Base-by-base conservation (phyloP, 345 rosid genomes). In the Camelina sativa region DNA sequence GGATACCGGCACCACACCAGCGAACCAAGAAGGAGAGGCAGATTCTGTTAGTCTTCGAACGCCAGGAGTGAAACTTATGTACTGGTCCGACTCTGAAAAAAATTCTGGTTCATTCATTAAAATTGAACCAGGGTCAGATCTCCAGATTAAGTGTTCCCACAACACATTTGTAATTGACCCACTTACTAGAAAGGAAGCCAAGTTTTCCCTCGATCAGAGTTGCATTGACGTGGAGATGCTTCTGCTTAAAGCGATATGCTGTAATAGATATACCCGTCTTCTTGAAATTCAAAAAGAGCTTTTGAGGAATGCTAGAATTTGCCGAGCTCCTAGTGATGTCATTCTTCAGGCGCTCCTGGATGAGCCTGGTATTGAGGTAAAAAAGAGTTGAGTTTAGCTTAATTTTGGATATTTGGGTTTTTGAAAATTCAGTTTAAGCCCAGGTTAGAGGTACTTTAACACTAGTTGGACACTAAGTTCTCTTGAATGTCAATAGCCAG, bases 251-350 rank as follows among this genome's bases (percentile, higher is more conserved):
- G 95, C 97, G 69, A 96, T 96, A 76, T 82, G 81, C 22, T 96
- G 98, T 82, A 84, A 92, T 77, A 89, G 86, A 83, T 91, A 90
- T 78, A 92, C 98, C 53, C 93, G 95, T 34, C 86, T 96, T 72
- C 93, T 92, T 75, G 96, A 91, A 85, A 91, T 92, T 80, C 96
- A 92, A 82, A 96, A 87, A 76, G 98, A 92, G 77, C 81, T 96
- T 76, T 80, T 68, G 68, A 96, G 84, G 84, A 91, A 83, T 81
- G 70, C 62, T 73, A 88, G 89, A 68, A 83, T 92, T 54, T 86
- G 72, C 82, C 89, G 84, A 73, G 83, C 87, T 70, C 78, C 82
- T 1, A 85, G 89, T 67, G 99, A 92, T 71, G 91, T 87, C 69
- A 70, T 84, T 69, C 91, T 96, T 53, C 86, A 82, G 47, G 65